Evolutionary conservation across 257 asterid species (phyloP).

Genomic region (Nicotiana noctiflora): DNA sequence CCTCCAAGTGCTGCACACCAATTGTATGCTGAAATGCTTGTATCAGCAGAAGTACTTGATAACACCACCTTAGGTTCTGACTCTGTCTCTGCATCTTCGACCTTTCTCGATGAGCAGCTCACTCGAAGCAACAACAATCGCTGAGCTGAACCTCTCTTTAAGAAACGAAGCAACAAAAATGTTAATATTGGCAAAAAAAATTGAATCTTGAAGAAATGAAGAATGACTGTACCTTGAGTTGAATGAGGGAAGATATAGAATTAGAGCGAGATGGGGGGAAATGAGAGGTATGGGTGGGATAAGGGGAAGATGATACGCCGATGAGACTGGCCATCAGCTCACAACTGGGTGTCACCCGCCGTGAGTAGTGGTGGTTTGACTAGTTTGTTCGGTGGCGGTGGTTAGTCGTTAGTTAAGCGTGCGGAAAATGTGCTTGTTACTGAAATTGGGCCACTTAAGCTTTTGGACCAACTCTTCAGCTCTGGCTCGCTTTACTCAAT

Average conservation of each 20-base stretch:
- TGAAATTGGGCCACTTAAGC: background rate
- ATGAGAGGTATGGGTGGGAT: conserved; percentile 23
- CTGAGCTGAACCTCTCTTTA: conserved; percentile 35
- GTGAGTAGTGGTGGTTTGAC: conserved; percentile 11
- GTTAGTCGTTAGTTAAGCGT: background rate
- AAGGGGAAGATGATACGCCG: conserved; percentile 34
- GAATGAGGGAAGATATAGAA: conserved; percentile 18
- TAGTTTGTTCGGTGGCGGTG: background rate
- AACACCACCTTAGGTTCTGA: conserved; percentile 29
- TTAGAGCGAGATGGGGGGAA: conserved; percentile 14
- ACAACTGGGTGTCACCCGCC: background rate
- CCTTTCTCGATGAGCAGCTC: conserved; percentile 52
- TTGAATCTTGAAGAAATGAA: background rate
- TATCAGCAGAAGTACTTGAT: conserved; percentile 18
- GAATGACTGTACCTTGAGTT: conserved; percentile 34
- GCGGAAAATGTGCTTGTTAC: background rate
- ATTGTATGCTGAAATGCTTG: conserved; percentile 40
- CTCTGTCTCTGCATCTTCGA: conserved; percentile 27
- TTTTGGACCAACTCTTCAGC: background rate
- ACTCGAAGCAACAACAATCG: conserved; percentile 38
- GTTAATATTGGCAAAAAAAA: background rate
- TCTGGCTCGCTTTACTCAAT: background rate
- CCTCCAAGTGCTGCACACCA: conserved; percentile 80
- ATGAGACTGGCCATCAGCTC: conserved; percentile 31
- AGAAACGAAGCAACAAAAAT: conserved; percentile 7